phyloP scores from a whole-genome alignment of 805 yeast species.

The Saccharomycopsis babjevae region DNA sequence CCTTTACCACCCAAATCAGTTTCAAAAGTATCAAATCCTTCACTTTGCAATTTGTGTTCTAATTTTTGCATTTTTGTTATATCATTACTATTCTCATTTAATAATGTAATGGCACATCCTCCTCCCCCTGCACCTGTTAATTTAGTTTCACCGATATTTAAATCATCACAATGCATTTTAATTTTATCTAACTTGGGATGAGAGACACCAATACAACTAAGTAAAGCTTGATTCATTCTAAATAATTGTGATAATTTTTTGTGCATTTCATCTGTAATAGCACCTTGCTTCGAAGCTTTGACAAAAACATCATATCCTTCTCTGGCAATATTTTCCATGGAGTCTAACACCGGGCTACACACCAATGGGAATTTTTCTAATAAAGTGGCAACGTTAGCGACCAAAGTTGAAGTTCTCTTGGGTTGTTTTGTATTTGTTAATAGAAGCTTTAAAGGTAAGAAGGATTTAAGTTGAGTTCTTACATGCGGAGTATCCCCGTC shows the following conservation, averaged over 20 bases:
- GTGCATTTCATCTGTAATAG: slow-evolving; percentile 31
- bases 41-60: slow-evolving; percentile 27
- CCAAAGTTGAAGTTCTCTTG: slow-evolving; percentile 75
- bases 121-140: slow-evolving; percentile 99
- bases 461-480: slow-evolving; percentile 57
- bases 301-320: slow-evolving; percentile 63
- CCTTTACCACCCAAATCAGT: slow-evolving; percentile 88
- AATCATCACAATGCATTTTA: slow-evolving; percentile 51
- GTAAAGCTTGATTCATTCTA: slow-evolving; percentile 76
- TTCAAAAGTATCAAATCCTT: slow-evolving; percentile 65
- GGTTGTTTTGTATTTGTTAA: slow-evolving; percentile 84
- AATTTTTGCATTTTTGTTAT: slow-evolving; percentile 29
- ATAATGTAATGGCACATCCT: slow-evolving; percentile 89
- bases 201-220: slow-evolving; percentile 80
- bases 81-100: slow-evolving; percentile 30
- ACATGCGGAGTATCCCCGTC: slow-evolving; percentile 44
- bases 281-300: slow-evolving; percentile 26
- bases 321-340: slow-evolving; percentile 65
- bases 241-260: slow-evolving; percentile 49
- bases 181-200: slow-evolving; percentile 84
- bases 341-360: slow-evolving; percentile 48
- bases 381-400: slow-evolving; percentile 59
- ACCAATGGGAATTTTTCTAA: slow-evolving; percentile 44
- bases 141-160: slow-evolving; percentile 75
- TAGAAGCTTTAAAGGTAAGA: slow-evolving; percentile 65